Conservation (phyloP, 2,329 filamentous ascomycete genomes). For the Trichoderma sp. region DNA sequence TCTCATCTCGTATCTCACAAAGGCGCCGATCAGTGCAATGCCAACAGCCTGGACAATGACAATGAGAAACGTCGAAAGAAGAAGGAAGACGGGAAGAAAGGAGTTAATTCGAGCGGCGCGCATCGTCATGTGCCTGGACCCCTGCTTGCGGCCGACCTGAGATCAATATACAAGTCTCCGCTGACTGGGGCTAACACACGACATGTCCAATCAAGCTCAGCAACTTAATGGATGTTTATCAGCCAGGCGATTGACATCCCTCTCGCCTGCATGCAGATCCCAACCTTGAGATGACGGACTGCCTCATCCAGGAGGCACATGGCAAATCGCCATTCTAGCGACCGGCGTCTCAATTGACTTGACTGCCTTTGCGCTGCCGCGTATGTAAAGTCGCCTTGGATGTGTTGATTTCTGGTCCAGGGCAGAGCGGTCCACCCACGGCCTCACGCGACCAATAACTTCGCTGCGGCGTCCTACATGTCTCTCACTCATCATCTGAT, state of each 20-base stretch:
- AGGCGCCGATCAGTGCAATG: background rate
- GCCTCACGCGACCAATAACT: background rate
- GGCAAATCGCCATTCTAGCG: background rate
- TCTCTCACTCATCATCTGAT: background rate
- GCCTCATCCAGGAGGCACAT: background rate
- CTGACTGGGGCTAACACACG: background rate
- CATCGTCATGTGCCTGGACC: conserved; percentile 15
- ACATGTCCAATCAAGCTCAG: conserved; percentile 8
- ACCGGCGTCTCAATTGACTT: background rate
- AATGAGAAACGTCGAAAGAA: background rate
- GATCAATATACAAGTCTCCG: background rate
- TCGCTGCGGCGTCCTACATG: background rate
- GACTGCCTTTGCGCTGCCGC: background rate
- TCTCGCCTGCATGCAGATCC: background rate
- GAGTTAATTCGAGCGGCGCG: background rate
- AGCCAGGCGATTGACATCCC: background rate
- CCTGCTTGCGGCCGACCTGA: background rate
- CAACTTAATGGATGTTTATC: background rate
- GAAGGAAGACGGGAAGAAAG: background rate
- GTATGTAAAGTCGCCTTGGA: background rate
- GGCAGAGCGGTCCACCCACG: background rate
- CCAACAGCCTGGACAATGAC: background rate
- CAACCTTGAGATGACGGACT: background rate
- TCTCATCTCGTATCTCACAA: background rate
- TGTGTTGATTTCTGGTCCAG: background rate